These are phyloP conservation scores for Coniella lustricola DNA, from an alignment of 2,329 filamentous ascomycete species.

Conservation along the genomic window DNA sequence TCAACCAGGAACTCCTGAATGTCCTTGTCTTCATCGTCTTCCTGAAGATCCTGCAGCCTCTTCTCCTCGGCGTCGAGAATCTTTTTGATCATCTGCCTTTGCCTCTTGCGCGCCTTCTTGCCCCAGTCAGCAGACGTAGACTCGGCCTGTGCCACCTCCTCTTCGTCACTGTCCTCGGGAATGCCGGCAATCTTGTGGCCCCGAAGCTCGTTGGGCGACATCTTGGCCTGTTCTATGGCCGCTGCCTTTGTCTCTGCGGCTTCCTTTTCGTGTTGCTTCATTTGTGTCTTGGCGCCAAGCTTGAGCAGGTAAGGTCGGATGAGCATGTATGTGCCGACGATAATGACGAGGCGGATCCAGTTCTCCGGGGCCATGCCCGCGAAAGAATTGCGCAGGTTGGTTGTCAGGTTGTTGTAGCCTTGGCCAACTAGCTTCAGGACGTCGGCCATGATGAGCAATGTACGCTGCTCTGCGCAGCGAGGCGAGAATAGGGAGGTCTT, in stretches of 20 bases:
- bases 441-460: constrained; percentile 21
- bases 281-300: constrained; percentile 55
- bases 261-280: constrained; percentile 56
- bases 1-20: constrained; percentile 64
- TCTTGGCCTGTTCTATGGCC: constrained; percentile 33
- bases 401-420: constrained; percentile 30
- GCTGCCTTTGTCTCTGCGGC: constrained; percentile 42
- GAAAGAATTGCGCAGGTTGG: constrained; percentile 45
- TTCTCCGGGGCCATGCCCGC: constrained; percentile 43
- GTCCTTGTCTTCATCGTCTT: constrained; percentile 66
- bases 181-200: constrained; percentile 43
- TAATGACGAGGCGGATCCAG: constrained; percentile 62
- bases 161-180: constrained; percentile 45
- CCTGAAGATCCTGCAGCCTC: constrained; percentile 44
- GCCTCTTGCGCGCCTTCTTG: constrained; percentile 61
- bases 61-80: constrained; percentile 58
- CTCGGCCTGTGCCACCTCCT: constrained; percentile 38
- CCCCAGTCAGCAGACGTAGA: constrained; percentile 56
- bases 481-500: background rate
- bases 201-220: constrained; percentile 60
- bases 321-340: constrained; percentile 67
- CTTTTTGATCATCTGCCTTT: constrained; percentile 60
- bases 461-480: background rate
- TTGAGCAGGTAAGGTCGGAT: constrained; percentile 69
- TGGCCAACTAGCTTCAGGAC: constrained; percentile 21